Conservation (phyloP, 208 protist species). For the Wallacemonas sp. region DNA sequence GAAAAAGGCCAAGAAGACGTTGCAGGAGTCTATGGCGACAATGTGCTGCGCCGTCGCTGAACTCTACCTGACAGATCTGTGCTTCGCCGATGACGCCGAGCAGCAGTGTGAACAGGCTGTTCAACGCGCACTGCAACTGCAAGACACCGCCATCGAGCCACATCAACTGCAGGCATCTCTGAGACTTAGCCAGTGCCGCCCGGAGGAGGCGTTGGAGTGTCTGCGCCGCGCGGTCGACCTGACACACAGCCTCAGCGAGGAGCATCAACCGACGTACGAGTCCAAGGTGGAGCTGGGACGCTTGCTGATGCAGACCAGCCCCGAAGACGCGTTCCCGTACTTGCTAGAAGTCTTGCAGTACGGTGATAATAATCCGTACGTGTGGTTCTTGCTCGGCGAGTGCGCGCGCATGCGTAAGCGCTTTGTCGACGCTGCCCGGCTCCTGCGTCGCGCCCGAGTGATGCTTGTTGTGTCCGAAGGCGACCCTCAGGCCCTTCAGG, state of each 20-base stretch:
- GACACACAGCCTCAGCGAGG: constrained; percentile 81
- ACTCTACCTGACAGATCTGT: constrained; percentile 91
- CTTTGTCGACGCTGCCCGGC: constrained; percentile 72
- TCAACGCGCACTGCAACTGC: constrained; percentile 41
- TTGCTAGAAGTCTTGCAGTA: constrained; percentile 87
- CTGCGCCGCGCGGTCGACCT: constrained; percentile 78
- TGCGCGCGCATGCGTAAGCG: constrained; percentile 75
- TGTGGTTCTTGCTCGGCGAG: constrained; percentile 93
- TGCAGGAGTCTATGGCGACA: constrained; percentile 78
- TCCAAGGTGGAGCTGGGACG: constrained; percentile 90
- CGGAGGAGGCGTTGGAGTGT: constrained; percentile 55
- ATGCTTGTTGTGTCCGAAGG: constrained; percentile 75
- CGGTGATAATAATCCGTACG: constrained; percentile 91
- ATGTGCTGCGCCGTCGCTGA: constrained; percentile 89
- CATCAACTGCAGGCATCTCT: constrained; percentile 86
- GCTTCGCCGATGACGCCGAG: constrained; percentile 82
- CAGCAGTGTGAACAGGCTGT: constrained; percentile 76
- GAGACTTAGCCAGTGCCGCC: constrained; percentile 77
- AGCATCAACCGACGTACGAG: constrained; percentile 89
- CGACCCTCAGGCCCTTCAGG: constrained; percentile 52
- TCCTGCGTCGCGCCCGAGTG: constrained; percentile 79
- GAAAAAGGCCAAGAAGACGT: constrained; percentile 43
- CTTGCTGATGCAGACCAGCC: constrained; percentile 86
- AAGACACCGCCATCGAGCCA: constrained; percentile 67
- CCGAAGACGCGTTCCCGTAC: constrained; percentile 75